Evolutionary conservation across 257 asterid genomes (phyloP).

Genomic region (Ilex aquifolium): DNA sequence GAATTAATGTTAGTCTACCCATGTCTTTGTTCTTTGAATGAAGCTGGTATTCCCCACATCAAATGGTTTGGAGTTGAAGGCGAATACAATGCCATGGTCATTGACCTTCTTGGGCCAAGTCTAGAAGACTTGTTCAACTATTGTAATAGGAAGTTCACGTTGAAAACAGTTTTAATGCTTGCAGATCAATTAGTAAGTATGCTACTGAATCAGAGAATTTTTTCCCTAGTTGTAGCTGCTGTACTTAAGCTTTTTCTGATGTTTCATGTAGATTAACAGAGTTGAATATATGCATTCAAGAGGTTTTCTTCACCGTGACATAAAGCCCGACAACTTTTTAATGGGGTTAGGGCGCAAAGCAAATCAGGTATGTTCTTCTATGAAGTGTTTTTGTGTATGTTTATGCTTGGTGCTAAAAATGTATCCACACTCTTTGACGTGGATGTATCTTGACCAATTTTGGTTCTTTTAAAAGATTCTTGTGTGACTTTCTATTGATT

Average conservation of each 20-base stretch:
- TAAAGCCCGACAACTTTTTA: constrained; percentile 89
- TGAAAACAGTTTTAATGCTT: constrained; percentile 91
- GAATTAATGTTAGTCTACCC: constrained; percentile 5
- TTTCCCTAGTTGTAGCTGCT: constrained; percentile 4
- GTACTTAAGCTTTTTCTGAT: no score
- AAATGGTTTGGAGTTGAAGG: constrained; percentile 93
- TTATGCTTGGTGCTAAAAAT: background rate
- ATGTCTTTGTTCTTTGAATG: constrained; percentile 19
- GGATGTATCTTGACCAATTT: no score
- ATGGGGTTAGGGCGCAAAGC: constrained; percentile 96
- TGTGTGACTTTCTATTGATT: no score
- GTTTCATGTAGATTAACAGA: constrained; percentile 49
- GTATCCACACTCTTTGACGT: no score
- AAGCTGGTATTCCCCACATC: constrained; percentile 85
- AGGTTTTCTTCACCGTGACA: constrained; percentile 94
- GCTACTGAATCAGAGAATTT: constrained; percentile 3
- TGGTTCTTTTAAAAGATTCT: no score
- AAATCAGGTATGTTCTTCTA: constrained; percentile 52
- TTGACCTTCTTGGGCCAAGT: constrained; percentile 90
- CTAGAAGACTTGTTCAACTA: constrained; percentile 80
- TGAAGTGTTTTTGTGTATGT: background rate
- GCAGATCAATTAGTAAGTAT: constrained; percentile 88
- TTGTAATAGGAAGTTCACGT: constrained; percentile 69
- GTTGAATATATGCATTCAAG: constrained; percentile 88
- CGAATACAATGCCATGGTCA: constrained; percentile 81